Percentiles rank a stretch among this genome's conserved stretches.
phyloP scores from a whole-genome alignment of 352 stramenopile species.

The Phytophthora tentaculata region DNA sequence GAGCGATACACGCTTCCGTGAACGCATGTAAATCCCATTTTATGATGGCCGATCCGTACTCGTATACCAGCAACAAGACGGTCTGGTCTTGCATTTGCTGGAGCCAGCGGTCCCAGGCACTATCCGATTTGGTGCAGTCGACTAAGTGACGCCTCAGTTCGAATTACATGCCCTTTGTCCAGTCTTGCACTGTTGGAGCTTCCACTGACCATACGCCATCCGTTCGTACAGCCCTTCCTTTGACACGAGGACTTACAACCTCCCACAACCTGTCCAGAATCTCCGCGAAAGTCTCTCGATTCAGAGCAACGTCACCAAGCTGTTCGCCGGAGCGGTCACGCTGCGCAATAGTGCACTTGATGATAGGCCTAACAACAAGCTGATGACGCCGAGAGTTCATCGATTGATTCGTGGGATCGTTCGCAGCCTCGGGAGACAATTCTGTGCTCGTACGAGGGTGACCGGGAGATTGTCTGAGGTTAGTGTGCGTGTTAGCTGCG shows the following conservation, averaged over 20 bases:
- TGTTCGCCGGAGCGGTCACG: neutral
- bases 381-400: neutral
- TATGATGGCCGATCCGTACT: too few species aligned
- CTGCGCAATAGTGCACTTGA: neutral
- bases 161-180: neutral
- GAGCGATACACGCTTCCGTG: neutral
- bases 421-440: neutral
- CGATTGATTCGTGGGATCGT: neutral
- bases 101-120: neutral
- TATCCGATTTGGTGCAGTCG: neutral
- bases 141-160: neutral
- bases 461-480: neutral
- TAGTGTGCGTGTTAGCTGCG: neutral
- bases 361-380: neutral
- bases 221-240: neutral
- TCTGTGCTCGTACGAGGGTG: neutral
- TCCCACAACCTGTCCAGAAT: neutral
- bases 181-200: neutral
- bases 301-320: neutral
- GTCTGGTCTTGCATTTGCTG: neutral
- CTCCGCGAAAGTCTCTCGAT: neutral
- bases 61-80: too few species aligned
- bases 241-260: too few species aligned
- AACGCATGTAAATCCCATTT: neutral
- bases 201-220: too few species aligned